Evolutionary conservation across 1,284 basidiomycete species (phyloP).

Genomic region (Gymnopus androsaceus): DNA sequence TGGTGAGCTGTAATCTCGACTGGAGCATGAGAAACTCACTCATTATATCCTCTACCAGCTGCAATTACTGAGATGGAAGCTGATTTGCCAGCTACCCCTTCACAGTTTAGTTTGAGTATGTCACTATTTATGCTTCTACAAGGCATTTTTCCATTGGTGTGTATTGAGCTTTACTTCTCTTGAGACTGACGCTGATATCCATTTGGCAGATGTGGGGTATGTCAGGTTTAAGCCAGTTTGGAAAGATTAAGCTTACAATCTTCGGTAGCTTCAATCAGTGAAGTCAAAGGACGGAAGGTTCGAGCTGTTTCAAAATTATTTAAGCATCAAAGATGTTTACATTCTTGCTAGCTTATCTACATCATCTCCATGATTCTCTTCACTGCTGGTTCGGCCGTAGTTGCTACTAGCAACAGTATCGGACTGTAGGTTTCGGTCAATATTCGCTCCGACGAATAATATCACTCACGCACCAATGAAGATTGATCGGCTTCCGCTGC

Average conservation of each 20-base stretch:
- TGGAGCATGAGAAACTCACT: not conserved
- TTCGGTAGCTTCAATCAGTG: slow-evolving; percentile 46
- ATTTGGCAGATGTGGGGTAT: not conserved
- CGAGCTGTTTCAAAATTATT: not conserved
- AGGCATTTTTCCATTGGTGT: slow-evolving; percentile 67
- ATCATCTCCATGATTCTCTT: slow-evolving; percentile 63
- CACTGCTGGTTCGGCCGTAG: slow-evolving; percentile 61
- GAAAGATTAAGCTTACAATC: not conserved
- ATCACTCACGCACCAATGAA: slow-evolving; percentile 17
- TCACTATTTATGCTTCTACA: slow-evolving; percentile 82
- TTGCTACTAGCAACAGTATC: slow-evolving; percentile 64
- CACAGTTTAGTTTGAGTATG: slow-evolving; percentile 73
- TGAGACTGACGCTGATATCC: not conserved
- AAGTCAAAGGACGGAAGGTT: slow-evolving; percentile 82
- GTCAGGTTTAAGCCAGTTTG: not conserved
- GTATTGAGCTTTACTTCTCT: slow-evolving; percentile 48
- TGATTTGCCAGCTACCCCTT: slow-evolving; percentile 64
- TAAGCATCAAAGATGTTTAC: not conserved
- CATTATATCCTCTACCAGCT: slow-evolving; percentile 43
- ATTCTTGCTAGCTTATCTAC: slow-evolving; percentile 57
- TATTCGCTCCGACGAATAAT: slow-evolving; percentile 1
- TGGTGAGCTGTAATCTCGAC: slow-evolving; percentile 45
- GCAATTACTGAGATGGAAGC: slow-evolving; percentile 67
- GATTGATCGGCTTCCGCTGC: slow-evolving; percentile 73
- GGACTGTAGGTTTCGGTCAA: slow-evolving; percentile 35